Evolutionary conservation across 305 asterid genomes (phyloP).

Genomic region (Fraxinus xanthoxyloides): DNA sequence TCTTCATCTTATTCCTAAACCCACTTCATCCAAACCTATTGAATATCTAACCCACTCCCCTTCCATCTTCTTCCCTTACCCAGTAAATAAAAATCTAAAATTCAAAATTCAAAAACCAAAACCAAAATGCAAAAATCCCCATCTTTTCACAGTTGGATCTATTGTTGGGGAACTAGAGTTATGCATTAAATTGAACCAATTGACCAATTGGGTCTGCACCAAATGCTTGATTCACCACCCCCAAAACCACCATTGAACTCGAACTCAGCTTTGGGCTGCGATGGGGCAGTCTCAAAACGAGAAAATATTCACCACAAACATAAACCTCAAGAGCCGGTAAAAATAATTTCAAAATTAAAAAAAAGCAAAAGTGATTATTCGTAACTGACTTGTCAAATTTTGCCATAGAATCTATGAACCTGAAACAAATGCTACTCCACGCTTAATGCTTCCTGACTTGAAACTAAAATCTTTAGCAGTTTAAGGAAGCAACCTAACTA

Average conservation of each 20-base stretch:
- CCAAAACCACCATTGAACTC: slow-evolving; percentile 59
- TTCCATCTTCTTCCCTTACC: no score
- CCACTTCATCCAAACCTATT: no score
- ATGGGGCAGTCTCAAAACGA: slow-evolving; percentile 32
- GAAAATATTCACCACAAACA: background rate
- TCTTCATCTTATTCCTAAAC: no score
- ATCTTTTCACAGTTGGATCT: background rate
- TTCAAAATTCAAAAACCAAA: no score
- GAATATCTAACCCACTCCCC: no score
- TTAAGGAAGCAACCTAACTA: background rate
- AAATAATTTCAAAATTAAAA: no score
- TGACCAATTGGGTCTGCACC: slow-evolving; percentile 35
- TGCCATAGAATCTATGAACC: background rate
- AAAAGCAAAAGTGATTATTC: no score
- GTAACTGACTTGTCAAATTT: background rate
- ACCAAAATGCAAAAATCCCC: no score
- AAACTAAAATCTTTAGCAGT: background rate
- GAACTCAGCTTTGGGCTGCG: slow-evolving; percentile 41
- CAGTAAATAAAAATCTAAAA: no score
- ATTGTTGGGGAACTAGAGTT: slow-evolving; percentile 14
- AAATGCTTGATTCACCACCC: slow-evolving; percentile 64
- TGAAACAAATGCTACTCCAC: background rate
- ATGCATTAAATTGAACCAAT: slow-evolving; percentile 33
- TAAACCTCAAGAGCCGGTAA: no score
- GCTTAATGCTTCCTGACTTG: background rate